Conservation (phyloP, 495 filamentous ascomycete species). For the Hypoxylon rickii region DNA sequence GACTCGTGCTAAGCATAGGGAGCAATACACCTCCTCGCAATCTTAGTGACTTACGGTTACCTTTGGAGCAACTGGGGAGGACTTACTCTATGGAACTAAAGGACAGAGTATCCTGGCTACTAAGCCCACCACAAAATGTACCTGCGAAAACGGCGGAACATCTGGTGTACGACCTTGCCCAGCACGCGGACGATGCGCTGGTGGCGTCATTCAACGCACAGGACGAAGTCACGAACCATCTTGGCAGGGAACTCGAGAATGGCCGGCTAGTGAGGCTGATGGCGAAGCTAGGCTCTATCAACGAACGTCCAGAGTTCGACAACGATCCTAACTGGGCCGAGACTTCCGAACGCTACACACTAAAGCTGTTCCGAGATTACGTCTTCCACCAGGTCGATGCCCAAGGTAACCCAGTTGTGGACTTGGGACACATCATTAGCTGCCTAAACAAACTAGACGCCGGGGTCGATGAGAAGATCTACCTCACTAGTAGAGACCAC, state of each 20-base stretch:
- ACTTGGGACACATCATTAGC: constrained; percentile 81
- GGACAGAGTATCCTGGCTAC: constrained; percentile 76
- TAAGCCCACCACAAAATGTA: constrained; percentile 56
- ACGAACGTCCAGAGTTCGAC: constrained; percentile 85
- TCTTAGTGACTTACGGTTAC: constrained; percentile 59
- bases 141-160: constrained; percentile 72
- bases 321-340: constrained; percentile 79
- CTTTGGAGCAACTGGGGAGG: constrained; percentile 72
- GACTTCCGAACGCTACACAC: constrained; percentile 83
- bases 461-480: constrained; percentile 82
- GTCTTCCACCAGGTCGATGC: constrained; percentile 94
- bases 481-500: constrained; percentile 84
- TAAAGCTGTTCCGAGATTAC: constrained; percentile 95
- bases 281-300: constrained; percentile 81
- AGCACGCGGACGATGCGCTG: constrained; percentile 73
- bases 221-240: constrained; percentile 62
- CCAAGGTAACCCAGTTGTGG: constrained; percentile 75
- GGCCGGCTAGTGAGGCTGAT: constrained; percentile 81
- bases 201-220: constrained; percentile 58
- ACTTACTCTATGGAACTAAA: constrained; percentile 74
- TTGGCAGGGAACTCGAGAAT: constrained; percentile 86
- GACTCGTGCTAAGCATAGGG: constrained; percentile 77
- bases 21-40: constrained; percentile 60
- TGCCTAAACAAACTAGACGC: constrained; percentile 93
- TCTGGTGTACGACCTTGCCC: constrained; percentile 75